Percentiles rank a stretch among this genome's conserved stretches.
Evolutionary conservation across 2,329 filamentous ascomycete genomes (phyloP).

Genomic region (Stachybotrys chartarum): DNA sequence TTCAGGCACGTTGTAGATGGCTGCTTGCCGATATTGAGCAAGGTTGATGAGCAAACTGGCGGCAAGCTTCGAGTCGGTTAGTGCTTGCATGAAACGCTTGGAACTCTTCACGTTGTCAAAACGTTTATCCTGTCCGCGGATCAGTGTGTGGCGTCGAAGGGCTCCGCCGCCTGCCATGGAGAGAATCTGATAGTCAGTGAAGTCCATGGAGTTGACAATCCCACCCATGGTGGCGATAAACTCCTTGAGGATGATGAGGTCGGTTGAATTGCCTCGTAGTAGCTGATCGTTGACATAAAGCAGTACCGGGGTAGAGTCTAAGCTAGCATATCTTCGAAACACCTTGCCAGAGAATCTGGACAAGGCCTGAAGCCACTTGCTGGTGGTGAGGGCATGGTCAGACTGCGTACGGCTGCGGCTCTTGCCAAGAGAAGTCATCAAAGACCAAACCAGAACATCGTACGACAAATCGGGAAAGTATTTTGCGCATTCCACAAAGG

Average conservation of each 20-base stretch:
- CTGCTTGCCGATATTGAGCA: constrained; percentile 83
- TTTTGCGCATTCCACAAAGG: constrained; percentile 87
- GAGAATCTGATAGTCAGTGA: constrained; percentile 79
- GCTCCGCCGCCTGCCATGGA: constrained; percentile 83
- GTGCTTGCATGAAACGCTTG: constrained; percentile 69
- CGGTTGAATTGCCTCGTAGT: constrained; percentile 73
- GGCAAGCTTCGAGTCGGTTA: constrained; percentile 71
- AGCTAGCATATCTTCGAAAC: constrained; percentile 76
- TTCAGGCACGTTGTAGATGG: constrained; percentile 67
- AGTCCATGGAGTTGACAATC: constrained; percentile 77
- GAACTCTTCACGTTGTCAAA: constrained; percentile 70
- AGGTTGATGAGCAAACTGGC: constrained; percentile 83
- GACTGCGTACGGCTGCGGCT: constrained; percentile 56
- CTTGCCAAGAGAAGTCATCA: constrained; percentile 67
- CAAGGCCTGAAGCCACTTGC: constrained; percentile 84
- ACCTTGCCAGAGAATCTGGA: constrained; percentile 87
- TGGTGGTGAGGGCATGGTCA: constrained; percentile 65
- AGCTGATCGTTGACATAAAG: constrained; percentile 87
- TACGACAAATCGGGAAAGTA: constrained; percentile 92
- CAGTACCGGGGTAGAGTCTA: constrained; percentile 78
- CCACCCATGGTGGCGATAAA: constrained; percentile 90
- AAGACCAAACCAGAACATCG: constrained; percentile 86
- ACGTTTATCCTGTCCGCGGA: constrained; percentile 74
- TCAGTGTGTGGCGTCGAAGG: constrained; percentile 72
- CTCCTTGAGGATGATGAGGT: constrained; percentile 86